A percentile compares a stretch with the other conserved stretches of the same genome.
These are phyloP conservation scores for Entonaema liquescens DNA, from an alignment of 495 filamentous ascomycete genomes.

Conservation along the genomic window DNA sequence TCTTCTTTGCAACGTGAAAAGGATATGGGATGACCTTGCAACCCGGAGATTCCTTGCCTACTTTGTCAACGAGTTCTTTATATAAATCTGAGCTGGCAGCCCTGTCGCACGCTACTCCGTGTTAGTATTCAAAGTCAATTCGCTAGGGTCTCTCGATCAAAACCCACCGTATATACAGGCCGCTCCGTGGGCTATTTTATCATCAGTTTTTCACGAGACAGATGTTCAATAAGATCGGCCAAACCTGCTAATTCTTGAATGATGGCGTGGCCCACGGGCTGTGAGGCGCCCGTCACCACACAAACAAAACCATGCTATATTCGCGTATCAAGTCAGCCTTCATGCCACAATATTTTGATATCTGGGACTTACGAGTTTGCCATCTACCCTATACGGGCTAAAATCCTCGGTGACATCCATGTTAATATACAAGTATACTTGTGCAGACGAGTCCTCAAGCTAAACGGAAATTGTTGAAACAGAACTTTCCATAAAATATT, in stretches of 20 bases:
- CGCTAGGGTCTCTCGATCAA: not conserved
- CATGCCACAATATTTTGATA: not conserved
- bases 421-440: not conserved
- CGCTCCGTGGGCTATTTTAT: not conserved
- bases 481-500: not conserved
- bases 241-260: not conserved
- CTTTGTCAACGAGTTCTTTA: constrained; percentile 43
- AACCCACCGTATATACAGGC: not conserved
- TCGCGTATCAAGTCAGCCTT: not conserved
- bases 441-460: not conserved
- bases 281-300: not conserved
- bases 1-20: constrained; percentile 64
- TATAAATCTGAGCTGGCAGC: constrained; percentile 35
- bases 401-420: not conserved
- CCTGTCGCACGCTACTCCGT: constrained; percentile 44
- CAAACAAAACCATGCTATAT: not conserved
- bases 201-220: not conserved
- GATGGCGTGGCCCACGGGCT: not conserved
- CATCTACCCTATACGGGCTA: not conserved
- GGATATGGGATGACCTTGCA: constrained; percentile 68
- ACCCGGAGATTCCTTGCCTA: constrained; percentile 55
- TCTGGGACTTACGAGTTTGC: not conserved
- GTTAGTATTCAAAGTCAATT: not conserved
- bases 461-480: not conserved
- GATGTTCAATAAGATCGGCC: not conserved